Percentiles rank a stretch among this genome's conserved stretches.
Conservation (phyloP, 805 yeast genomes). For the Candida schatavii region DNA sequence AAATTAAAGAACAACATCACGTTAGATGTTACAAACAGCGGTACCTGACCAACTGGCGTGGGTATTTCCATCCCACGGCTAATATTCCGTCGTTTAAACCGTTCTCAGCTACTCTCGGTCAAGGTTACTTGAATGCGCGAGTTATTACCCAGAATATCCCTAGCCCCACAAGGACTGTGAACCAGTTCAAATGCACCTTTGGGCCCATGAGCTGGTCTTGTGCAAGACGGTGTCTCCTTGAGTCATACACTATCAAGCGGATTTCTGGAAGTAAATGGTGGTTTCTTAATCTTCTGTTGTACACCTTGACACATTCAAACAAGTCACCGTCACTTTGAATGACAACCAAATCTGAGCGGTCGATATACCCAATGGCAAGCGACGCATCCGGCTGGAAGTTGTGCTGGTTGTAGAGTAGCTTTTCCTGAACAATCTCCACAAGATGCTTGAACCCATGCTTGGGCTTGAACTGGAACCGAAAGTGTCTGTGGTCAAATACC, state of each 20-base stretch:
- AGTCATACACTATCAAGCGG: not conserved
- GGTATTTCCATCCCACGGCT: too few relatives aligned
- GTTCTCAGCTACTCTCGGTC: too few relatives aligned
- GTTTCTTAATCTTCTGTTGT: not conserved
- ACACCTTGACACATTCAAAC: not conserved
- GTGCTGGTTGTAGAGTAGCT: not conserved
- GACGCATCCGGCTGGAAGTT: not conserved
- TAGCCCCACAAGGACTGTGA: too few relatives aligned
- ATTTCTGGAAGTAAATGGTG: not conserved
- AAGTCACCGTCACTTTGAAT: not conserved
- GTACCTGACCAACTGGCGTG: too few relatives aligned
- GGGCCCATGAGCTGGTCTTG: not conserved
- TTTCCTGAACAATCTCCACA: not conserved
- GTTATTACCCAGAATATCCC: too few relatives aligned
- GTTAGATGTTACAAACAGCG: too few relatives aligned
- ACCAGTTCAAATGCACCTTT: too few relatives aligned
- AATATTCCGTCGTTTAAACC: too few relatives aligned
- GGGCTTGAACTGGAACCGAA: not conserved
- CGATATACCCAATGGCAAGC: not conserved
- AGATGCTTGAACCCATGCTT: not conserved
- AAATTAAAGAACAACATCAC: too few relatives aligned
- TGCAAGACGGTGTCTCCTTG: not conserved
- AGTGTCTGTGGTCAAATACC: not conserved
- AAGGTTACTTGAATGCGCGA: too few relatives aligned
- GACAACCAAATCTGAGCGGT: not conserved